Percentiles rank a stretch among this genome's conserved stretches.
Evolutionary conservation across 2,329 filamentous ascomycete genomes (phyloP).

Genomic region (Lachnellula suecica): DNA sequence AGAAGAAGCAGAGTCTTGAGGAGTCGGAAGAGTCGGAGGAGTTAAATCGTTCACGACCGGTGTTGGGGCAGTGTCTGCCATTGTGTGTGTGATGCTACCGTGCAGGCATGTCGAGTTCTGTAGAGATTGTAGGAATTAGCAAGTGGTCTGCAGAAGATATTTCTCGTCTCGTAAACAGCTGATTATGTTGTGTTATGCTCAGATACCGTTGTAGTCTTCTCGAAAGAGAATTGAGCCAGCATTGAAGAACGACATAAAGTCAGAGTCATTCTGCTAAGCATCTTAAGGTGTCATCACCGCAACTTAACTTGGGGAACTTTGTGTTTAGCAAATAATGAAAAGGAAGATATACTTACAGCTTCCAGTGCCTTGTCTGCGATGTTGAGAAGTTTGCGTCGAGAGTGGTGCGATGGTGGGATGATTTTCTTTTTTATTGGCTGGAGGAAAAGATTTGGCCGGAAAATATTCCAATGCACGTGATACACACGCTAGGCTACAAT

Average conservation of each 20-base stretch:
- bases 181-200: slow-evolving; percentile 51
- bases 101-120: slow-evolving; percentile 25
- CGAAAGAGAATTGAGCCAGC: slow-evolving; percentile 60
- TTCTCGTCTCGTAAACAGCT: slow-evolving; percentile 2
- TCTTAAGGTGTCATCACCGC: slow-evolving; percentile 63
- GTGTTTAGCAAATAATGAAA: background rate
- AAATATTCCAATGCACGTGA: background rate
- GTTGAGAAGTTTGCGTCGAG: slow-evolving; percentile 8
- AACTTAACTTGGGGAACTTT: slow-evolving; percentile 16
- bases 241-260: slow-evolving; percentile 57
- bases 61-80: slow-evolving; percentile 24
- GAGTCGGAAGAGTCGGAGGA: slow-evolving; percentile 8
- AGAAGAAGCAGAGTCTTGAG: slow-evolving; percentile 18
- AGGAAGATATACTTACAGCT: slow-evolving; percentile 16
- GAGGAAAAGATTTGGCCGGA: background rate
- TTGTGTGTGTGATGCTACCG: slow-evolving; percentile 22
- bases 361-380: background rate
- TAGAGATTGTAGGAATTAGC: slow-evolving; percentile 12
- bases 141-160: background rate
- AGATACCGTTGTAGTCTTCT: slow-evolving; percentile 97
- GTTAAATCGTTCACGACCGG: background rate
- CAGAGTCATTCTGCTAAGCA: slow-evolving; percentile 51
- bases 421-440: background rate
- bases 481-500: too few species aligned
- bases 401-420: background rate